A percentile compares a stretch with the other conserved stretches of the same genome.
phyloP scores from a whole-genome alignment of 345 rosid genomes.

The Arabidopsis arenosa region DNA sequence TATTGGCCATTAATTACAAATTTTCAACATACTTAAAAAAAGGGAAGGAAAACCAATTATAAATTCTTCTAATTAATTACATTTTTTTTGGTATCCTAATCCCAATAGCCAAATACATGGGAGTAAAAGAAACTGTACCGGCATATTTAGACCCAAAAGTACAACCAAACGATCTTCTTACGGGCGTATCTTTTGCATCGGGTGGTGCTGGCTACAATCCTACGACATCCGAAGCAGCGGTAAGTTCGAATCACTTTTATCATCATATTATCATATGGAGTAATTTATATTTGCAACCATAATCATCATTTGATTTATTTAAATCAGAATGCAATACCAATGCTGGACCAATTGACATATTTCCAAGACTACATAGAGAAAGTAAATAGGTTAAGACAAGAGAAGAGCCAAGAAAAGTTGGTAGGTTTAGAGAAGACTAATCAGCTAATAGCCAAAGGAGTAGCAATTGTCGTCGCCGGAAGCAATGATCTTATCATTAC shows the following conservation, averaged over 20 bases:
- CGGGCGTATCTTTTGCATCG: constrained; percentile 76
- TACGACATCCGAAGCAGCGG: constrained; percentile 51
- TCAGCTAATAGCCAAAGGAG: constrained; percentile 33
- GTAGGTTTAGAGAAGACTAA: constrained; percentile 32
- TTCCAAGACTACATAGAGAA: constrained; percentile 47
- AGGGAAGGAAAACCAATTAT: neutral
- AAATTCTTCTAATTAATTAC: neutral
- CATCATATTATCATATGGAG: neutral
- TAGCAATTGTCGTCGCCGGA: constrained; percentile 45
- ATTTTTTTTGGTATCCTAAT: neutral
- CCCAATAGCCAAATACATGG: constrained; percentile 56
- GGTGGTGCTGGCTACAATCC: constrained; percentile 71
- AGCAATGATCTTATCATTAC: constrained; percentile 48
- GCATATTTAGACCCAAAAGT: constrained; percentile 61
- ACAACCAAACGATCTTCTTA: constrained; percentile 53
- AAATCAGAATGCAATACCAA: constrained; percentile 45
- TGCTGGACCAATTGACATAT: constrained; percentile 46
- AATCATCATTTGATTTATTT: neutral
- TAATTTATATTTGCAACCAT: neutral
- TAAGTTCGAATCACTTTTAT: constrained; percentile 30
- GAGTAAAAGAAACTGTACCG: constrained; percentile 59
- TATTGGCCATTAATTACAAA: neutral
- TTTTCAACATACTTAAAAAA: neutral
- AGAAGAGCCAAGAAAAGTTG: constrained; percentile 20
- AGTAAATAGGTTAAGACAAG: constrained; percentile 43